Evolutionary conservation across 768 basidiomycete genomes (phyloP).

Genomic region (Boletus barrowsii): DNA sequence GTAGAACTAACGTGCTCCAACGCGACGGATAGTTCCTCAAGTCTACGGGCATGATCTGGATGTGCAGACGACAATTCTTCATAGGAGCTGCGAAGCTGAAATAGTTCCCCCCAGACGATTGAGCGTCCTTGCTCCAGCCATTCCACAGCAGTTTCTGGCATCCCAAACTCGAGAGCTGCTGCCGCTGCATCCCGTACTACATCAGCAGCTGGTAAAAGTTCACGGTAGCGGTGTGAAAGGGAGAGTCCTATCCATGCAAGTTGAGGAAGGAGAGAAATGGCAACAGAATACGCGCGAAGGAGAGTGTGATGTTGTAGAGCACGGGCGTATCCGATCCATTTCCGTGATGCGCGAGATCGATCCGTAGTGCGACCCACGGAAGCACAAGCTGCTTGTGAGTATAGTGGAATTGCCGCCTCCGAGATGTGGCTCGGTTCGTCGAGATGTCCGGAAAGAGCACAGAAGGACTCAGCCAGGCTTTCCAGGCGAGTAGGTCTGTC

Average conservation of each 20-base stretch:
- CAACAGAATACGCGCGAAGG: constrained; percentile 18
- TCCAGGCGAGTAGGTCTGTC: background rate
- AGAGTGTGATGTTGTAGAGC: constrained; percentile 5
- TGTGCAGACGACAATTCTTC: background rate
- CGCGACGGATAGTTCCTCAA: background rate
- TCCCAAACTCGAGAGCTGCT: background rate
- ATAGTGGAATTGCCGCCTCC: background rate
- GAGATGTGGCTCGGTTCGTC: background rate
- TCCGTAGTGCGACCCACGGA: background rate
- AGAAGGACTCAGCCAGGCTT: background rate
- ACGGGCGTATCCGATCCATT: constrained; percentile 4
- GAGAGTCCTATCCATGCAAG: constrained; percentile 3
- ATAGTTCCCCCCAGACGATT: constrained; percentile 10
- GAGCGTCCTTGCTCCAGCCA: constrained; percentile 21
- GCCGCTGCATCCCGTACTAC: constrained; percentile 8
- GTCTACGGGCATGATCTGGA: constrained; percentile 5
- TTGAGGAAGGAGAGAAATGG: constrained; percentile 23
- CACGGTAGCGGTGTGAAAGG: background rate
- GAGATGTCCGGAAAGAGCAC: background rate
- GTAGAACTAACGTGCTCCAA: background rate
- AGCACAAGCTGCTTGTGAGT: constrained; percentile 2
- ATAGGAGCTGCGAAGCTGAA: constrained; percentile 9
- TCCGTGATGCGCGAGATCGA: constrained; percentile 7
- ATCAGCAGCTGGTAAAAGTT: background rate
- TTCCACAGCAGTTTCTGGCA: constrained; percentile 6